Conservation (phyloP, 2,329 filamentous ascomycete species). For the Claviceps capensis region DNA sequence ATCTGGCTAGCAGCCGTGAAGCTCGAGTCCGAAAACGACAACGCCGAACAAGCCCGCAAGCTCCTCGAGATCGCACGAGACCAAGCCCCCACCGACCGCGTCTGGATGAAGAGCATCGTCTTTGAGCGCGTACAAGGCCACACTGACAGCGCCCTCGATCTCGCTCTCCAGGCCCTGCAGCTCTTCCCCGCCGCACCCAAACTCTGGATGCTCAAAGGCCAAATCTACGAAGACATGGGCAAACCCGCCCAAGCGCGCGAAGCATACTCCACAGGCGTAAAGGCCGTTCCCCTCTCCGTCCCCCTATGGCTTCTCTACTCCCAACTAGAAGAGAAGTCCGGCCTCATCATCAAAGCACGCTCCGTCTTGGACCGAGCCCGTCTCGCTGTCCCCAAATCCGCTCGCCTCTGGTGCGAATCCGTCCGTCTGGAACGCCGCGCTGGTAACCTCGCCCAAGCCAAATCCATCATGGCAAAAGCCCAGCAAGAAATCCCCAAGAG, state of each 20-base stretch:
- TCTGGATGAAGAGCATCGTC: conserved; percentile 92
- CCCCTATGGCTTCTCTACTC: conserved; percentile 83
- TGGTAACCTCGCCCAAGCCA: conserved; percentile 70
- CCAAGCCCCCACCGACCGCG: conserved; percentile 85
- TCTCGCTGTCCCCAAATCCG: conserved; percentile 71
- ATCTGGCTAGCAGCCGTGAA: conserved; percentile 97
- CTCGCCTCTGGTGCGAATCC: conserved; percentile 84
- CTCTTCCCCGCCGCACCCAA: conserved; percentile 77
- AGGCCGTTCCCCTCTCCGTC: conserved; percentile 71
- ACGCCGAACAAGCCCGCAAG: conserved; percentile 68
- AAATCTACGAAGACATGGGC: conserved; percentile 79
- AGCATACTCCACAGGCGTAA: conserved; percentile 76
- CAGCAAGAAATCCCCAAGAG: conserved; percentile 82
- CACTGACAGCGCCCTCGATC: conserved; percentile 66
- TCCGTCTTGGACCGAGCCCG: conserved; percentile 86
- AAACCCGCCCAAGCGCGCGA: conserved; percentile 77
- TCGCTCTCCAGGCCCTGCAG: conserved; percentile 75
- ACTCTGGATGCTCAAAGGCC: conserved; percentile 97
- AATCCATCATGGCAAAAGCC: conserved; percentile 84
- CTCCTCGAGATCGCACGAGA: conserved; percentile 72
- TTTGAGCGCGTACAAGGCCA: conserved; percentile 81
- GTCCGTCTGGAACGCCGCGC: conserved; percentile 83
- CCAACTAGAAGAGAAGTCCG: conserved; percentile 72
- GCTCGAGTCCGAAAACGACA: conserved; percentile 79
- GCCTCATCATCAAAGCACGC: conserved; percentile 78